Percentiles rank a stretch among this genome's conserved stretches.
Evolutionary conservation across 2,329 filamentous ascomycete genomes (phyloP).

Genomic region (Phyllosticta citribraziliensis): DNA sequence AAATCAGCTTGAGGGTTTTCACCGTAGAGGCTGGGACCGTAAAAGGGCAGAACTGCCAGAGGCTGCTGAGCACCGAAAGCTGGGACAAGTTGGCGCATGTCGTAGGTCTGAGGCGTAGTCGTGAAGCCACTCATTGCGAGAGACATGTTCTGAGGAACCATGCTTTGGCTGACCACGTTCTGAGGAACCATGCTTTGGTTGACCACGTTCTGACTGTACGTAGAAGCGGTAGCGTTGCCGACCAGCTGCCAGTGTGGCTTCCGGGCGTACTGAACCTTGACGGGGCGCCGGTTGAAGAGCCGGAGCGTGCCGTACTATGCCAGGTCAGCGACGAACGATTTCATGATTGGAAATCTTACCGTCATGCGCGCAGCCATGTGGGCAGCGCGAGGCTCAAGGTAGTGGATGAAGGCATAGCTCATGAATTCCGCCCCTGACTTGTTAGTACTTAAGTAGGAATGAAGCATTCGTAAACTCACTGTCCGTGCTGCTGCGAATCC

Average conservation of each 20-base stretch:
- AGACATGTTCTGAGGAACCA: too few species aligned
- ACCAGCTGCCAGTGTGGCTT: not conserved
- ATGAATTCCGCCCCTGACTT: not conserved
- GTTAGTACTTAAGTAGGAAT: not conserved
- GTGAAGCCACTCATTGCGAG: not conserved
- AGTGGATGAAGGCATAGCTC: constrained; percentile 1
- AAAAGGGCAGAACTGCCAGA: not conserved
- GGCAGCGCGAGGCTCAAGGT: not conserved
- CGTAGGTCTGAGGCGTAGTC: not conserved
- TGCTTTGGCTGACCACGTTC: too few species aligned
- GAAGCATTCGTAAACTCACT: not conserved
- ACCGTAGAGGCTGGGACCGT: not conserved
- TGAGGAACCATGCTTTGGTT: too few species aligned
- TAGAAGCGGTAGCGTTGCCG: not conserved
- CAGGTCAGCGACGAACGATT: not conserved
- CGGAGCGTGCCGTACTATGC: not conserved
- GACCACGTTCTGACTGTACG: too few species aligned
- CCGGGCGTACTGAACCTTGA: not conserved
- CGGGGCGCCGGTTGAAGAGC: not conserved
- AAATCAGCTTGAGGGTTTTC: not conserved
- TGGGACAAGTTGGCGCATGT: not conserved
- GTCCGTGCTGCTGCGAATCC: not conserved
- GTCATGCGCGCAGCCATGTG: not conserved
- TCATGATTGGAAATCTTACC: not conserved
- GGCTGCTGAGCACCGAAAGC: not conserved